Conservation (phyloP, 2,329 filamentous ascomycete genomes). For the Amauroascus niger region DNA sequence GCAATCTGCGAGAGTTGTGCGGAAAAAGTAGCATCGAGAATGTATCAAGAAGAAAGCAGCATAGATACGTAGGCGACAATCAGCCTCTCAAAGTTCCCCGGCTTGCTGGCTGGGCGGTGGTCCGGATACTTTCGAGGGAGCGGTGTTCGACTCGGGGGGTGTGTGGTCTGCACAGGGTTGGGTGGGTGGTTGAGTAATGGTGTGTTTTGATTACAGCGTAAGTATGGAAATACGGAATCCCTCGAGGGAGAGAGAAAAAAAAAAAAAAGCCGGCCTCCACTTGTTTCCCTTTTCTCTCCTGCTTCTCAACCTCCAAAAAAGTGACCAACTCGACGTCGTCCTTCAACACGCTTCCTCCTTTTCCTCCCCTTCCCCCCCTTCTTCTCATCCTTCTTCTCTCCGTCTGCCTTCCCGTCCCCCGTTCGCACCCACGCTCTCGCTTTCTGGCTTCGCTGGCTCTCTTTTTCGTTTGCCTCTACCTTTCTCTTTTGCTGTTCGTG, state of each 20-base stretch:
- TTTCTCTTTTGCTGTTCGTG: slow-evolving; percentile 15
- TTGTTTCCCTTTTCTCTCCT: slow-evolving; percentile 12
- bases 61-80: neutral
- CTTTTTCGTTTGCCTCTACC: slow-evolving; percentile 15
- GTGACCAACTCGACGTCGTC: neutral
- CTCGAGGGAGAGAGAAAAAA: too few species aligned
- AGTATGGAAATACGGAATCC: neutral
- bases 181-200: neutral
- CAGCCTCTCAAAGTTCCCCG: too few species aligned
- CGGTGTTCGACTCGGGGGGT: too few species aligned
- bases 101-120: too few species aligned
- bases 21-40: too few species aligned
- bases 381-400: neutral
- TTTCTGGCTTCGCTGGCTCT: slow-evolving; percentile 15
- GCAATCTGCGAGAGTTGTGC: too few species aligned
- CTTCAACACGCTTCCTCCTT: neutral
- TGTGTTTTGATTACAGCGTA: slow-evolving; percentile 2
- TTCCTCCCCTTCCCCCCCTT: neutral
- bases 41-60: neutral
- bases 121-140: too few species aligned
- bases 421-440: slow-evolving; percentile 19
- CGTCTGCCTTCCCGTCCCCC: slow-evolving; percentile 3
- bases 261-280: slow-evolving; percentile 12
- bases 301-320: neutral
- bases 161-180: neutral